These are phyloP conservation scores for Perkinsela sp. DNA, from an alignment of 208 protist genomes.

Conservation along the genomic window DNA sequence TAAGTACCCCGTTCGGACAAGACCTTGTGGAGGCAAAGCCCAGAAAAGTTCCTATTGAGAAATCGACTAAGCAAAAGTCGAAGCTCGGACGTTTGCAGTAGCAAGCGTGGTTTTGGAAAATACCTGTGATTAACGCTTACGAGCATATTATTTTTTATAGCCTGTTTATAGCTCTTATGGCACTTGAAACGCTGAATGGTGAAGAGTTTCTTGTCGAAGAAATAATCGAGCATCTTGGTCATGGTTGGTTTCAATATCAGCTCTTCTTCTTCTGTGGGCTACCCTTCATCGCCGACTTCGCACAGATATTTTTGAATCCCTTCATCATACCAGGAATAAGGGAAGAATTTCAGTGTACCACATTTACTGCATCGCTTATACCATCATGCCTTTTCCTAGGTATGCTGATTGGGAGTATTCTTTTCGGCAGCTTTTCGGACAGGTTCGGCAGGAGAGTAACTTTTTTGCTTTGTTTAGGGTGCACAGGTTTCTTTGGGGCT, in stretches of 20 bases:
- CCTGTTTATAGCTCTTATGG: no score
- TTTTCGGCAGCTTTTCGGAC: not conserved
- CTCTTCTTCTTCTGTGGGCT: not conserved
- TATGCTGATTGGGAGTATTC: not conserved
- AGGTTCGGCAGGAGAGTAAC: not conserved
- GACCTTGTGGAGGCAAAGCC: no score
- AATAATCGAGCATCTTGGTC: not conserved
- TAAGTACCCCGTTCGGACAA: no score
- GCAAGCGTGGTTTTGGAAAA: no score
- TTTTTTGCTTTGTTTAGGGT: not conserved
- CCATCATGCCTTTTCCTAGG: not conserved
- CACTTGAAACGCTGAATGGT: slow-evolving; percentile 1
- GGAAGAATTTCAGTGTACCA: not conserved
- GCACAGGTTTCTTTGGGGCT: not conserved
- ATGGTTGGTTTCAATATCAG: not conserved
- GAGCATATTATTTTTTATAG: no score
- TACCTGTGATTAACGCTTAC: no score
- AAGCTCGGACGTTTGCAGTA: no score
- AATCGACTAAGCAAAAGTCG: no score
- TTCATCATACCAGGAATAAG: not conserved
- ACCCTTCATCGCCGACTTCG: not conserved
- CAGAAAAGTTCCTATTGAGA: no score
- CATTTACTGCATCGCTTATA: not conserved
- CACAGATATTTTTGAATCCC: slow-evolving; percentile 1
- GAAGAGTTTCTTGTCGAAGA: not conserved